phyloP scores from a whole-genome alignment of 345 rosid species.

The Eucalyptus paniculata region DNA sequence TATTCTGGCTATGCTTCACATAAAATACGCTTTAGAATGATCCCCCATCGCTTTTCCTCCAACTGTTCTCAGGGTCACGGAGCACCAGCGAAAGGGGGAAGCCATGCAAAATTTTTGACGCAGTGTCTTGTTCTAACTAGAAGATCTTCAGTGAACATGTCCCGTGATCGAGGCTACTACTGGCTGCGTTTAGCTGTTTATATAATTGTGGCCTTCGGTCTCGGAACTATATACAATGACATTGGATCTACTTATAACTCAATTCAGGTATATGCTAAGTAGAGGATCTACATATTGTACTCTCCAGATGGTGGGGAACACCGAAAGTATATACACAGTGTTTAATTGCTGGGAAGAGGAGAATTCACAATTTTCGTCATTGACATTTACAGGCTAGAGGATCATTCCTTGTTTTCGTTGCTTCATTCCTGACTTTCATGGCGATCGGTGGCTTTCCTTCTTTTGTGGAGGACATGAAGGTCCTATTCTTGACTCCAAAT shows the following conservation, averaged over 20 bases:
- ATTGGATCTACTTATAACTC: neutral
- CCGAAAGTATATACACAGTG: neutral
- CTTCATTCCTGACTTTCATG: neutral
- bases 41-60: neutral
- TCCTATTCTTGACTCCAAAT: neutral
- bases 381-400: neutral
- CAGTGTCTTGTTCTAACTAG: neutral
- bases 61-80: neutral
- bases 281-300: neutral
- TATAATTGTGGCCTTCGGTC: neutral
- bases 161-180: neutral
- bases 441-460: constrained; percentile 1
- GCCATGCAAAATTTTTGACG: neutral
- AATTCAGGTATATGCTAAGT: neutral
- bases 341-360: neutral
- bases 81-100: neutral
- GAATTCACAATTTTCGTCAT: neutral
- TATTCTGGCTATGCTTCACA: too few species aligned
- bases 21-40: too few species aligned
- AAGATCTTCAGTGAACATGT: neutral
- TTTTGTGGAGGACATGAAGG: neutral
- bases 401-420: neutral
- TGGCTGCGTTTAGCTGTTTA: neutral
- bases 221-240: neutral
- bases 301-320: neutral